These are phyloP conservation scores for Pseudocercospora fijiensis DNA, from an alignment of 2,329 filamentous ascomycete genomes.

Conservation along the genomic window DNA sequence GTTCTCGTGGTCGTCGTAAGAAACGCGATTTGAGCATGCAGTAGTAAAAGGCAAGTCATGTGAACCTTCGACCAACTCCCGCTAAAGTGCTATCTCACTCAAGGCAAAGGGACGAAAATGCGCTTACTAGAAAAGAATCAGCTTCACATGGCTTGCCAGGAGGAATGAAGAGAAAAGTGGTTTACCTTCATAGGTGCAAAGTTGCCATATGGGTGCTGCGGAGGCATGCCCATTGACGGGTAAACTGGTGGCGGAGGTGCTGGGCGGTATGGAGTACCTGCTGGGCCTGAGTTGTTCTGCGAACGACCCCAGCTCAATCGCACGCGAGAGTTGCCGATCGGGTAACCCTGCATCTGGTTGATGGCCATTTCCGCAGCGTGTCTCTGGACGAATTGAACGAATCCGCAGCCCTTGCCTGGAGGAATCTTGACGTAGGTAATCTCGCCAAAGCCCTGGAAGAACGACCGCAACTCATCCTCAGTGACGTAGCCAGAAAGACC, in stretches of 20 bases:
- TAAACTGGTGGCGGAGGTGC: slow-evolving; percentile 78
- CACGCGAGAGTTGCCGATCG: slow-evolving; percentile 97
- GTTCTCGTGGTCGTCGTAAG: slow-evolving; percentile 32
- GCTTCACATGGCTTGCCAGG: slow-evolving; percentile 2
- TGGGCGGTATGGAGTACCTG: slow-evolving; percentile 93
- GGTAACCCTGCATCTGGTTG: slow-evolving; percentile 99
- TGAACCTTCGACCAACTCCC: slow-evolving; percentile 40
- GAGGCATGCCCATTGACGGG: slow-evolving; percentile 64
- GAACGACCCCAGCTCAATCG: slow-evolving; percentile 96
- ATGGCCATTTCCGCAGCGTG: slow-evolving; percentile 99
- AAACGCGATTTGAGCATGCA: slow-evolving; percentile 30
- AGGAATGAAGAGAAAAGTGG: background rate
- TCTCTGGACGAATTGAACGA: slow-evolving; percentile 98
- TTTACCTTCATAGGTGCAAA: slow-evolving; percentile 67
- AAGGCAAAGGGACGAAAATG: slow-evolving; percentile 40
- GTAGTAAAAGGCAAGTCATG: slow-evolving; percentile 32
- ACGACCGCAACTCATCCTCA: slow-evolving; percentile 97
- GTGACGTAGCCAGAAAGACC: slow-evolving; percentile 97
- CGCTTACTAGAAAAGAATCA: slow-evolving; percentile 35
- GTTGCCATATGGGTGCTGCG: slow-evolving; percentile 62
- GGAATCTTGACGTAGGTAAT: slow-evolving; percentile 99
- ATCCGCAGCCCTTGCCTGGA: slow-evolving; percentile 96
- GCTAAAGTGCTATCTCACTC: slow-evolving; percentile 44
- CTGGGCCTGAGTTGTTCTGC: slow-evolving; percentile 97
- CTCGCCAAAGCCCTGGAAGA: slow-evolving; percentile 99